Conservation (phyloP, 2,329 filamentous ascomycete genomes). For the Aspergillus melleus region DNA sequence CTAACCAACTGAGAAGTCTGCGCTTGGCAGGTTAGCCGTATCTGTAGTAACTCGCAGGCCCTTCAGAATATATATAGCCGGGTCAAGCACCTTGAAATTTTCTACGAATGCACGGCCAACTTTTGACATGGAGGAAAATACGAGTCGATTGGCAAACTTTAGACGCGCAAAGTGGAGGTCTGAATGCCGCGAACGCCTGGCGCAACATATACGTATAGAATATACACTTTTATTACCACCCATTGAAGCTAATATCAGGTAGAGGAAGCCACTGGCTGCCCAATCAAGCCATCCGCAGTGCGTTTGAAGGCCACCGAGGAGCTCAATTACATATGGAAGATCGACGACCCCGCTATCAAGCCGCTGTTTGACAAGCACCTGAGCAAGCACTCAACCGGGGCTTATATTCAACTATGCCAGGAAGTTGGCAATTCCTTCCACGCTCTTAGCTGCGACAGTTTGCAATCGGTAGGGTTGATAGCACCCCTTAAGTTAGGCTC, state of each 20-base stretch:
- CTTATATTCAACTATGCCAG: constrained; percentile 27
- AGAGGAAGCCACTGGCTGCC: constrained; percentile 6
- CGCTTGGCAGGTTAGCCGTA: neutral
- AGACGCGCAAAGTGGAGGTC: constrained; percentile 6
- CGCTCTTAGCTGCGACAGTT: neutral
- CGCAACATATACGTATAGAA: constrained; percentile 7
- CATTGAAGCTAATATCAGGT: too few relatives aligned
- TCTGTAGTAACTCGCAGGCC: neutral
- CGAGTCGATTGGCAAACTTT: neutral
- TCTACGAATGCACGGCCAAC: neutral
- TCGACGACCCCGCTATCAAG: constrained; percentile 10
- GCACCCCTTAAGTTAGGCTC: too few relatives aligned
- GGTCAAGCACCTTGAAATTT: too few relatives aligned
- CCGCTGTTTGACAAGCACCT: constrained; percentile 11
- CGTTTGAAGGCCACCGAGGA: constrained; percentile 9
- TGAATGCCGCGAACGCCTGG: constrained; percentile 1
- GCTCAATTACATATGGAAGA: constrained; percentile 11
- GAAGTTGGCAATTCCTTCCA: constrained; percentile 11
- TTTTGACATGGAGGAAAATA: neutral
- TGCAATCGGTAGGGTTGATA: neutral
- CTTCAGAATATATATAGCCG: too few relatives aligned
- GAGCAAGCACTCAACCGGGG: constrained; percentile 15
- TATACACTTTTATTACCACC: too few relatives aligned
- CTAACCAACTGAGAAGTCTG: neutral
- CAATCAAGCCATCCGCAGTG: constrained; percentile 13